Conservation (phyloP, 768 basidiomycete genomes). For the Auriscalpium microsporum region DNA sequence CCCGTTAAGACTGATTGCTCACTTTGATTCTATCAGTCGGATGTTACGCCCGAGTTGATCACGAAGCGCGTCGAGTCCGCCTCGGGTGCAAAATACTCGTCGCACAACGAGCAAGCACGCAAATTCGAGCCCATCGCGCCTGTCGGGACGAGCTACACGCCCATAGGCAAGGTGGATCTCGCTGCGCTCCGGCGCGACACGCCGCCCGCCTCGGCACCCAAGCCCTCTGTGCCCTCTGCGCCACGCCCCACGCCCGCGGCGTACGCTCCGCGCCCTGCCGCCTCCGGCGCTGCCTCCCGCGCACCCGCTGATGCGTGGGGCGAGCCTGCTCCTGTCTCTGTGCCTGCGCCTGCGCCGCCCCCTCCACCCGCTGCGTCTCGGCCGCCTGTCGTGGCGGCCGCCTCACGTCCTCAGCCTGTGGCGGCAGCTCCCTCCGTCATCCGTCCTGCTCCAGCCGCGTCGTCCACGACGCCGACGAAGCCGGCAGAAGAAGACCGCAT, state of each 20-base stretch:
- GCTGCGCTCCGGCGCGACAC: conserved; percentile 34
- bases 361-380: conserved; percentile 24
- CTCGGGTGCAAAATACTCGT: conserved; percentile 85
- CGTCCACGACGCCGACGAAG: conserved; percentile 51
- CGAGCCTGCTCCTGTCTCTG: conserved; percentile 33
- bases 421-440: conserved; percentile 13
- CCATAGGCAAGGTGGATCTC: conserved; percentile 70
- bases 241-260: conserved; percentile 42
- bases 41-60: conserved; percentile 72
- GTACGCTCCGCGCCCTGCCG: conserved; percentile 12
- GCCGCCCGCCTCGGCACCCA: conserved; percentile 10
- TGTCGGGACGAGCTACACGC: conserved; percentile 68
- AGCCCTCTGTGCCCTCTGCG: conserved; percentile 31
- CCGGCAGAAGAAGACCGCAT: conserved; percentile 77
- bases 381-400: conserved; percentile 19
- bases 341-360: conserved; percentile 23
- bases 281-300: conserved; percentile 24
- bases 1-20: neutral
- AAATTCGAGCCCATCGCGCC: conserved; percentile 75
- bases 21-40: conserved; percentile 40
- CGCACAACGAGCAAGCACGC: conserved; percentile 69
- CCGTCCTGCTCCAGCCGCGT: conserved; percentile 24
- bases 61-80: conserved; percentile 83
- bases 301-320: conserved; percentile 54
- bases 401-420: conserved; percentile 34